phyloP scores from a whole-genome alignment of 306 rosid species.

The Citrullus mucosospermus region DNA sequence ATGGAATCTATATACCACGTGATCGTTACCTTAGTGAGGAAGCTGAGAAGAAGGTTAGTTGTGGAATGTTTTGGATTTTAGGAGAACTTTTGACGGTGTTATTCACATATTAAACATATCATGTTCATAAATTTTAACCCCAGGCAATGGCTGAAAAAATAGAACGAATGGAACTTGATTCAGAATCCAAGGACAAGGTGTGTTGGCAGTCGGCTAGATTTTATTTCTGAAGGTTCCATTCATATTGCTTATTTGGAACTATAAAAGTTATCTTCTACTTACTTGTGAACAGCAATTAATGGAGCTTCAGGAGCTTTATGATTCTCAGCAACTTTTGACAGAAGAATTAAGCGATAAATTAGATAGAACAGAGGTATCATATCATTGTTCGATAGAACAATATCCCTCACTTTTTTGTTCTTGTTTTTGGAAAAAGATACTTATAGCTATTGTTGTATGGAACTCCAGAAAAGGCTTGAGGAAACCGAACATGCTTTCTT shows the following conservation, averaged over 20 bases:
- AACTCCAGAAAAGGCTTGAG: constrained; percentile 65
- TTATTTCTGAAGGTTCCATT: constrained; percentile 2
- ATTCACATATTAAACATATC: constrained; percentile 1
- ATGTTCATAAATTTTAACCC: constrained; percentile 4
- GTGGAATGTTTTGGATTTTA: background rate
- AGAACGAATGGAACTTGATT: constrained; percentile 90
- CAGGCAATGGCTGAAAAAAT: constrained; percentile 97
- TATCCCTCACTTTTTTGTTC: constrained; percentile 6
- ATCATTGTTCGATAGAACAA: background rate
- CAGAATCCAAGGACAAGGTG: constrained; percentile 97
- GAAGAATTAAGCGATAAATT: constrained; percentile 71
- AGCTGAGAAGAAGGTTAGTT: constrained; percentile 86
- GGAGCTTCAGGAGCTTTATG: constrained; percentile 89
- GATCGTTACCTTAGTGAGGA: constrained; percentile 95
- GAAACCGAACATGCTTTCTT: constrained; percentile 67
- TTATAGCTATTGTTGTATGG: constrained; percentile 15
- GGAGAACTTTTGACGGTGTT: background rate
- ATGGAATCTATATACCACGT: constrained; percentile 97
- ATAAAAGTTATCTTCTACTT: constrained; percentile 11
- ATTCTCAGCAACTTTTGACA: constrained; percentile 71
- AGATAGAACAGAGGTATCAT: constrained; percentile 74
- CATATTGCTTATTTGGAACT: constrained; percentile 5
- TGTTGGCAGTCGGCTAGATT: constrained; percentile 5
- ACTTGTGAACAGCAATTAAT: constrained; percentile 52
- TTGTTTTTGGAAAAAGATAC: constrained; percentile 6